These are phyloP conservation scores for Neonectria hederae DNA, from an alignment of 2,329 filamentous ascomycete species.

Conservation along the genomic window DNA sequence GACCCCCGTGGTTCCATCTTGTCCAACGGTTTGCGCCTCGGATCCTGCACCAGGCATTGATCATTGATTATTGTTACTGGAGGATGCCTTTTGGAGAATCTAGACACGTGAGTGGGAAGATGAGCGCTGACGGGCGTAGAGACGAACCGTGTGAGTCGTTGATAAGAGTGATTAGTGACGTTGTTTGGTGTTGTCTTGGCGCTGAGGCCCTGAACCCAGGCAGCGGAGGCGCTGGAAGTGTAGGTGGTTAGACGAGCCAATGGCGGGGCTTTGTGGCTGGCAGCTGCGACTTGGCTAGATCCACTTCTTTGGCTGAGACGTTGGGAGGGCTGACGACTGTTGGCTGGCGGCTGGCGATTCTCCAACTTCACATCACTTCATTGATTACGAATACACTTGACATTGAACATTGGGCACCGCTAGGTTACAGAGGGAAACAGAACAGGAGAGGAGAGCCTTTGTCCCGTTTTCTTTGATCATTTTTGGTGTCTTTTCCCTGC, in stretches of 20 bases:
- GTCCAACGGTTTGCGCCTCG: neutral
- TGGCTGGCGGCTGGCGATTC: neutral
- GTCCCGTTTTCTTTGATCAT: neutral
- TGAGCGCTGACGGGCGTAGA: neutral
- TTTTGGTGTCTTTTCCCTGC: neutral
- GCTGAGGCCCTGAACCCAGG: neutral
- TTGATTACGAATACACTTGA: neutral
- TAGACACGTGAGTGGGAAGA: neutral
- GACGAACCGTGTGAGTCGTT: neutral
- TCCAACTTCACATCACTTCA: neutral
- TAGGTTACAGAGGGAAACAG: neutral
- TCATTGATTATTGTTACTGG: neutral
- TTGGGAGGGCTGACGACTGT: too few relatives aligned
- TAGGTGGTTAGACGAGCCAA: conserved; percentile 8
- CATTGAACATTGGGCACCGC: neutral
- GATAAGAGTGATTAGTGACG: neutral
- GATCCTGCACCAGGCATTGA: neutral
- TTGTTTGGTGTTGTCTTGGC: neutral
- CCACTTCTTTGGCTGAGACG: neutral
- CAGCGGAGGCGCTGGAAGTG: conserved; percentile 1
- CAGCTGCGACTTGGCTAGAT: neutral
- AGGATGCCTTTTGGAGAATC: neutral
- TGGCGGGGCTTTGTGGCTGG: neutral
- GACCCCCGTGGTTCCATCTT: neutral
- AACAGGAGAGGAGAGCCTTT: neutral